Percentiles rank a stretch among this genome's conserved stretches.
Evolutionary conservation across 768 basidiomycete species (phyloP).

Genomic region (Suillus placidus): DNA sequence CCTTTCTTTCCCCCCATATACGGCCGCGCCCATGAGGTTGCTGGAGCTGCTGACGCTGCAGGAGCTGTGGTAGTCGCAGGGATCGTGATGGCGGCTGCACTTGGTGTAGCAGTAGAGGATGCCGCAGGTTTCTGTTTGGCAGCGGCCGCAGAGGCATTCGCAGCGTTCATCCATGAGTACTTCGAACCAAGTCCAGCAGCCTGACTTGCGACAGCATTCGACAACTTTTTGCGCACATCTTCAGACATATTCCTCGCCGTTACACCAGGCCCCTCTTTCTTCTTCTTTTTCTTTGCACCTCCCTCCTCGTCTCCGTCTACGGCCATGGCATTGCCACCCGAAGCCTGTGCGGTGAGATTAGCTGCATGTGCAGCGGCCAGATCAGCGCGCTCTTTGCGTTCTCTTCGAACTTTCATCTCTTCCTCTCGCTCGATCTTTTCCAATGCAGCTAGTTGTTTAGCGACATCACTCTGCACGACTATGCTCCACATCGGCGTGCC

Average conservation of each 20-base stretch:
- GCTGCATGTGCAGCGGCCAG: constrained; percentile 71
- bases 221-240: constrained; percentile 90
- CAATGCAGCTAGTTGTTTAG: constrained; percentile 72
- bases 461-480: constrained; percentile 74
- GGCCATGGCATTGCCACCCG: constrained; percentile 35
- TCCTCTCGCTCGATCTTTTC: constrained; percentile 86
- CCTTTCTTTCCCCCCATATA: constrained; percentile 60
- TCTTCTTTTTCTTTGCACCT: constrained; percentile 77
- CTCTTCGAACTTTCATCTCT: constrained; percentile 71
- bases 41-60: constrained; percentile 32
- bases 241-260: constrained; percentile 90
- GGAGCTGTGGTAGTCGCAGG: constrained; percentile 36
- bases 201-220: constrained; percentile 85
- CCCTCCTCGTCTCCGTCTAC: constrained; percentile 53
- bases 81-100: constrained; percentile 29
- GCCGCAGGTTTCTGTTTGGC: constrained; percentile 41
- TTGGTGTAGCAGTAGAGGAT: constrained; percentile 35
- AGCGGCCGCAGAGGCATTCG: constrained; percentile 47
- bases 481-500: constrained; percentile 83
- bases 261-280: constrained; percentile 82
- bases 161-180: constrained; percentile 88
- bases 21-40: constrained; percentile 59
- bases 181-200: constrained; percentile 83
- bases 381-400: constrained; percentile 78
- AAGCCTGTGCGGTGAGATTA: constrained; percentile 59